Percentiles rank a stretch among this genome's conserved stretches.
Evolutionary conservation across 1,284 basidiomycete genomes (phyloP).

Genomic region (Ganoderma resinaceum): DNA sequence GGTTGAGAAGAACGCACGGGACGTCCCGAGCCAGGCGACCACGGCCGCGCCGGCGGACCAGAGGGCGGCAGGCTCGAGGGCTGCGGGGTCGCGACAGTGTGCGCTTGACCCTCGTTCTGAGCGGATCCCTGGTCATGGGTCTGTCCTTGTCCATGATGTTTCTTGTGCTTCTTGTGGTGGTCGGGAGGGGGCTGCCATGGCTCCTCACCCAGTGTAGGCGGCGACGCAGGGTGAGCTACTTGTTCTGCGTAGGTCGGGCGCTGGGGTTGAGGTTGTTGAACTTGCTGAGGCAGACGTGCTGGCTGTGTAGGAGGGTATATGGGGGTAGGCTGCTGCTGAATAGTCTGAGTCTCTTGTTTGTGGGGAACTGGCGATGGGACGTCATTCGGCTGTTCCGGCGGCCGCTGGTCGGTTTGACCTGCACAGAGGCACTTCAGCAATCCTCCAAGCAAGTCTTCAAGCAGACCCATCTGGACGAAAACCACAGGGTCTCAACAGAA

Average conservation of each 20-base stretch:
- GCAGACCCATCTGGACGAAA: conserved; percentile 29
- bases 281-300: conserved; percentile 20
- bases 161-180: conserved; percentile 27
- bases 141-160: conserved; percentile 9
- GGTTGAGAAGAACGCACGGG: conserved; percentile 18
- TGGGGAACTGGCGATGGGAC: conserved; percentile 27
- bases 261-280: conserved; percentile 18
- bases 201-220: conserved; percentile 8
- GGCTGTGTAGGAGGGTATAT: conserved; percentile 26
- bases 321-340: conserved; percentile 30
- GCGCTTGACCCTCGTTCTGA: conserved; percentile 1
- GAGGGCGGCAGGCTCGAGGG: conserved; percentile 19
- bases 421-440: conserved; percentile 37
- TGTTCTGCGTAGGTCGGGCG: conserved; percentile 23
- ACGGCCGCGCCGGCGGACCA: conserved; percentile 23
- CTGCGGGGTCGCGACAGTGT: conserved; percentile 12
- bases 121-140: background rate
- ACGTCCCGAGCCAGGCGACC: conserved; percentile 24
- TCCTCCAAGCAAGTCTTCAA: conserved; percentile 29
- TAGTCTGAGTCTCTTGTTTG: conserved; percentile 17
- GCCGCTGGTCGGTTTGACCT: conserved; percentile 24
- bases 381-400: conserved; percentile 21
- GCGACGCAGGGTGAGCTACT: conserved; percentile 18
- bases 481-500: background rate
- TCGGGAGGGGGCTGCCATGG: conserved; percentile 21